Evolutionary conservation across 2,329 filamentous ascomycete species (phyloP).

Genomic region (Aspergillus phoenicis): DNA sequence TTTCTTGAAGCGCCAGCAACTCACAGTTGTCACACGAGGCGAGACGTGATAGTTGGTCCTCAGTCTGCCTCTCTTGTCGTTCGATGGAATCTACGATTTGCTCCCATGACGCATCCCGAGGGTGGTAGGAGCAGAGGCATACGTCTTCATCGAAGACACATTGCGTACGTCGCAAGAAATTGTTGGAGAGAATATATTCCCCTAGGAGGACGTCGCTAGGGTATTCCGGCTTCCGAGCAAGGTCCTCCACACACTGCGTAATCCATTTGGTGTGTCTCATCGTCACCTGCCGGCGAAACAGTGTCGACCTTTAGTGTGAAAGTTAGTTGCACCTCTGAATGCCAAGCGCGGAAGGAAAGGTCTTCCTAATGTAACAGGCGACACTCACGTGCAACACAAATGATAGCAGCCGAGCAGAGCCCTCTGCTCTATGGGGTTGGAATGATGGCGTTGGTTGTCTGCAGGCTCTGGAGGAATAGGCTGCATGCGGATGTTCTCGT

Average conservation of each 20-base stretch:
- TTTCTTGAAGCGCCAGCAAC: background rate
- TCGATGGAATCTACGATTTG: background rate
- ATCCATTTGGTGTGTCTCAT: constrained; percentile 18
- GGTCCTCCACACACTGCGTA: constrained; percentile 5
- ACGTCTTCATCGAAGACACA: background rate
- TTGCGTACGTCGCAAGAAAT: background rate
- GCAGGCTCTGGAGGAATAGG: background rate
- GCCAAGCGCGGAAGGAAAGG: no score
- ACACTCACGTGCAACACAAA: constrained; percentile 10
- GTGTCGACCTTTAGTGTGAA: background rate
- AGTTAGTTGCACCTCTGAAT: background rate
- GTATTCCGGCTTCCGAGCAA: constrained; percentile 8
- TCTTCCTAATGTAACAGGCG: no score
- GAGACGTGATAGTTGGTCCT: background rate
- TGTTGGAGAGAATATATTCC: constrained; percentile 3
- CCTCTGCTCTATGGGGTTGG: constrained; percentile 4
- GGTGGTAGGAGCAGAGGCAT: background rate
- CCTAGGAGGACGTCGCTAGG: constrained; percentile 12
- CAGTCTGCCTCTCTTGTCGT: background rate
- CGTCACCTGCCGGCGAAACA: constrained; percentile 14
- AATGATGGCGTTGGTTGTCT: background rate
- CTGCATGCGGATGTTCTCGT: constrained; percentile 7
- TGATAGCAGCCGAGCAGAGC: constrained; percentile 17
- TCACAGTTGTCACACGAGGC: constrained; percentile 2
- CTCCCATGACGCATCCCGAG: background rate